Conservation (phyloP, 2,329 filamentous ascomycete genomes). For the Pseudocercospora fuligena region DNA sequence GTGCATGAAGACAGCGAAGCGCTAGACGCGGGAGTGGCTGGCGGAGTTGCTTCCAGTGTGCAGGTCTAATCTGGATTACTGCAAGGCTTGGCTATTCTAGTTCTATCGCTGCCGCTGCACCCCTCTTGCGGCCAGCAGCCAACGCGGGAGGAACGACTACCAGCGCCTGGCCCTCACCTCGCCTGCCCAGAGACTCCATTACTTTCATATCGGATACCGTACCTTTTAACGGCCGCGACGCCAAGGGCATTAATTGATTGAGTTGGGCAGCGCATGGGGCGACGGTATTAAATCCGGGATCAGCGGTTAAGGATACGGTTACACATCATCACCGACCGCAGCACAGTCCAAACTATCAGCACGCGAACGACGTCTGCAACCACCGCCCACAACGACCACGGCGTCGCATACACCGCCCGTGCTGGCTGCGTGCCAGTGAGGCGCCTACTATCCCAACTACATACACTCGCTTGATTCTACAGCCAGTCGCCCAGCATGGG, state of each 20-base stretch:
- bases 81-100: too few species aligned
- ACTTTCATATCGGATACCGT: background rate
- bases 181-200: too few species aligned
- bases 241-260: background rate
- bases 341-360: background rate
- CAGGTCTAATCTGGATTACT: too few species aligned
- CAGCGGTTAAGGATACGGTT: background rate
- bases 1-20: background rate
- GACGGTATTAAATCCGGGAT: background rate
- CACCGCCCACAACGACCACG: background rate
- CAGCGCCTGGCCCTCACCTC: background rate
- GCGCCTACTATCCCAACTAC: background rate
- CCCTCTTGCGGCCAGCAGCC: background rate
- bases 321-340: conserved; percentile 5
- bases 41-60: too few species aligned
- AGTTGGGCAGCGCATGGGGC: background rate
- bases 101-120: background rate
- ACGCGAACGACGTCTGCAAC: background rate
- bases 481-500: conserved; percentile 59
- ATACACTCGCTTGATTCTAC: conserved; percentile 5
- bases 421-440: conserved; percentile 1
- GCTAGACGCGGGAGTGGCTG: background rate
- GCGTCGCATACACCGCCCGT: background rate
- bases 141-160: background rate
- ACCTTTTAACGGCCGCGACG: background rate